A percentile compares a stretch with the other conserved stretches of the same genome.
These are phyloP conservation scores for Colletotrichum eremochloae DNA, from an alignment of 2,329 filamentous ascomycete genomes.

Conservation along the genomic window DNA sequence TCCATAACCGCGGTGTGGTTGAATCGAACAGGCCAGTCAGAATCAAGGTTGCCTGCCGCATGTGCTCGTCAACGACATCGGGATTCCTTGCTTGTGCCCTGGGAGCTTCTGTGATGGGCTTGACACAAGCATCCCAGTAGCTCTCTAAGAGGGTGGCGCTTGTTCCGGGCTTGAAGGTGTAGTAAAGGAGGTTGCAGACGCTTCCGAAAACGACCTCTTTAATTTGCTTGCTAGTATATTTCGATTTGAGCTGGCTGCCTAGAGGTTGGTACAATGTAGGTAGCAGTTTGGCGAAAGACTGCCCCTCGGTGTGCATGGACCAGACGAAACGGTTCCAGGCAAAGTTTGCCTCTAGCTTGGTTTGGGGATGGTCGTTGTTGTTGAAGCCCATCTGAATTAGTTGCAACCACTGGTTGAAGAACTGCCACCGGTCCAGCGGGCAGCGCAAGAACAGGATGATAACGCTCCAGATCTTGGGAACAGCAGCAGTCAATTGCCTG, in stretches of 20 bases:
- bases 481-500: constrained; percentile 64
- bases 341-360: constrained; percentile 81
- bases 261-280: constrained; percentile 74
- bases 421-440: constrained; percentile 77
- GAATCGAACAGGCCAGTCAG: constrained; percentile 78
- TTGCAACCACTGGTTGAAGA: constrained; percentile 80
- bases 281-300: constrained; percentile 68
- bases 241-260: constrained; percentile 75
- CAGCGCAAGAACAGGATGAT: constrained; percentile 82
- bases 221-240: constrained; percentile 70
- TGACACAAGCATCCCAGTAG: constrained; percentile 83
- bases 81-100: constrained; percentile 51
- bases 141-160: constrained; percentile 75
- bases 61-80: constrained; percentile 61
- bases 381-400: constrained; percentile 90
- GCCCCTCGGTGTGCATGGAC: constrained; percentile 74
- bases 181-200: constrained; percentile 86
- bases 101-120: constrained; percentile 62
- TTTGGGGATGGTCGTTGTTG: constrained; percentile 73
- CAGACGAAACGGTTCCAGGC: constrained; percentile 91
- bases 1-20: constrained; percentile 75
- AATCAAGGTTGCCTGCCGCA: constrained; percentile 75
- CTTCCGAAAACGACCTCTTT: constrained; percentile 73
- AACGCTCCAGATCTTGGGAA: constrained; percentile 91
- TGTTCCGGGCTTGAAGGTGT: constrained; percentile 80